Base-by-base conservation (phyloP, 2,329 filamentous ascomycete genomes). In the Cladorrhinum sp. region DNA sequence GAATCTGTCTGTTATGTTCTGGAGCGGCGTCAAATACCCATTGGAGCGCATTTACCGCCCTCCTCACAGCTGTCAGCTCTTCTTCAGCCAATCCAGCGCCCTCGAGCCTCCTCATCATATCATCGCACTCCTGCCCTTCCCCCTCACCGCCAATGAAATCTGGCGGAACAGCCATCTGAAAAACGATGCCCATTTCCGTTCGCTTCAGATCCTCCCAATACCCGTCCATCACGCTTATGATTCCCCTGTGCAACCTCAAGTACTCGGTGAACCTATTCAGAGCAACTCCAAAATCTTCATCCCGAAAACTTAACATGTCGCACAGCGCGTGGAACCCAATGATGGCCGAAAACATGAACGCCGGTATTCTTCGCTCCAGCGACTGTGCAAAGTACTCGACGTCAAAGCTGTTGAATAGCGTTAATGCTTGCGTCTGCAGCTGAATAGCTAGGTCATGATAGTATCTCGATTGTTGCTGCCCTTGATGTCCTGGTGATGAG, bases 311-410 rank as follows among this genome's bases (percentile, higher is more conserved):
- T 1, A 82, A 71, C 1, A 76, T 76, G 58, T 84, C 80, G 65
- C 76, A 80, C 3, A 84, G 73, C 42, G 77, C 74, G 57, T 83
- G 80, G 6, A 82, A 72, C 46, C 79, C 77, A 1, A 81, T 66
- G 4, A 76, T 61, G 18, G 73, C 70, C 4, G 78, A 75, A 67
- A 81, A 81, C n/a, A 81, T 67, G 58, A 80, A 78, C 14, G 76
- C 72, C 1, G 77, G 73, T 20, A 79, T 67, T 42, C 72, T 74
- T 53, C 71, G 72, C 8, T 73, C 70, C 20, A 73, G 69, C 1
- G 66, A 68, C 26, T 59, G 56, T 48, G 64, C 62, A 39, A 64
- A 62, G 30, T 63, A 28, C 28, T 52, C 49, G 12, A 66, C 51
- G 55, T 61, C 67, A 63, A 63, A 73, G 36, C 56, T 62, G 65